Base-by-base conservation (phyloP, 495 filamentous ascomycete genomes). In the Darksidea phi region DNA sequence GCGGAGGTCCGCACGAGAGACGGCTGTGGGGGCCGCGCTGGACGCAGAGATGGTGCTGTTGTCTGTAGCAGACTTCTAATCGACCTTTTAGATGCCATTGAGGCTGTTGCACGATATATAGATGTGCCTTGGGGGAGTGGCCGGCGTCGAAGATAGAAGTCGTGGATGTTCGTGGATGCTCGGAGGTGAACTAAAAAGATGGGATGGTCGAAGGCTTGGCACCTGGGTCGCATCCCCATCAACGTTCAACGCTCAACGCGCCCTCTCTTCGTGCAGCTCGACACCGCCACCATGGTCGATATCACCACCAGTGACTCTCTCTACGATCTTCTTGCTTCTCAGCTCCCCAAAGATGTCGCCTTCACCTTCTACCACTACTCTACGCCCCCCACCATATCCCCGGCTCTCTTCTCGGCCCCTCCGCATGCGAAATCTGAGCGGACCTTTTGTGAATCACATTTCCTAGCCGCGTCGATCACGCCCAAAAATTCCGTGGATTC, bases 401-500 rank as follows among this genome's bases (percentile, higher is more conserved):
- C 80, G 7, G 80, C 91, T 21, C 81, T 99, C 50, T 96, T 86
- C 71, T 83, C 86, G n/a, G 80, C 93, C 25, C 84, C 90, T 8
- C 87, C 91, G 8, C 82, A 81, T 48, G 75, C 84, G 51, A 78
- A 81, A 15, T 77, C 87, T 1, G 84, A 91, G 69, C 69, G 81
- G 55, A 97, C 95, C 0, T 94, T 89, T 61, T 88, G 87, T 70
- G 91, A 95, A 74, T 90, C 79, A 36, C 95, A 97, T 69, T 96
- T 96, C 70, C 79, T 97, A 11, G 78, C 86, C 6, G 78, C 88
- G 21, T 89, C 90, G 4, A 80, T 91, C 42, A 37, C 32, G 1
- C 63, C 55, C 1, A 62, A 54, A 42, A 59, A 59, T 37, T 20
- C 51, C 6, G 36, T 4, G 2, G 41, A 13, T 15, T 20, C 47